Conservation (phyloP, 2,329 filamentous ascomycete genomes). For the Colletotrichum gigasporum region DNA sequence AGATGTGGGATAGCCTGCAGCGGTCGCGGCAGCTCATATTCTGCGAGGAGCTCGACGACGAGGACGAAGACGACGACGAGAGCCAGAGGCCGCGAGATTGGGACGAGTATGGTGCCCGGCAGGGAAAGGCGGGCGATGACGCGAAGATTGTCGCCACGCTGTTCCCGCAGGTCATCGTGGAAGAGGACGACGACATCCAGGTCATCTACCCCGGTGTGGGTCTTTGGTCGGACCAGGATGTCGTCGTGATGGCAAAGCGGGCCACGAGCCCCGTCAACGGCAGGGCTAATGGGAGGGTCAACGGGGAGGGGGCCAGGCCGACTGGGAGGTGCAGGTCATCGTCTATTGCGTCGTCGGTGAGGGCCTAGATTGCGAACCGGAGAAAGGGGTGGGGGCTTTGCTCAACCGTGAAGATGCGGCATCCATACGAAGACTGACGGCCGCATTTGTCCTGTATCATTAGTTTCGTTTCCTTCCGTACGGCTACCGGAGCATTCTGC, state of each 20-base stretch:
- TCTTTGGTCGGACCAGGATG: conserved; percentile 36
- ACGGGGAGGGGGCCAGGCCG: not conserved
- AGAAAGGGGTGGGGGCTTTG: too few species aligned
- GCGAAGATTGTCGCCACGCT: conserved; percentile 29
- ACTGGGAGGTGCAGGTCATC: not conserved
- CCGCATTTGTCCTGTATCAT: too few species aligned
- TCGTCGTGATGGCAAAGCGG: conserved; percentile 2
- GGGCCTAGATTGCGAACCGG: not conserved
- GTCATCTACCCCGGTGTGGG: conserved; percentile 37
- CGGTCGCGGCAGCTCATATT: conserved; percentile 37
- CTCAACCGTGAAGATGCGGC: too few species aligned
- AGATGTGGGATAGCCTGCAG: conserved; percentile 38
- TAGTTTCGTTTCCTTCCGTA: too few species aligned
- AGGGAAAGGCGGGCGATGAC: not conserved
- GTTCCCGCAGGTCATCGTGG: conserved; percentile 38
- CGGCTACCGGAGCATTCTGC: too few species aligned
- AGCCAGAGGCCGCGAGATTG: conserved; percentile 31
- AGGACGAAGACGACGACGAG: conserved; percentile 32
- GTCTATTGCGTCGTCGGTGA: conserved; percentile 4
- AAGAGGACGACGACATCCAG: conserved; percentile 28
- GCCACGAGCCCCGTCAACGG: conserved; percentile 7
- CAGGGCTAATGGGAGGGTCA: conserved; percentile 2
- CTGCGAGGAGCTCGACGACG: conserved; percentile 33
- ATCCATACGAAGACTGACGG: not conserved
- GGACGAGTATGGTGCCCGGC: conserved; percentile 33